Evolutionary conservation across 1,139 yeast species (phyloP).

Genomic region (Debaryomyces robertsiae): DNA sequence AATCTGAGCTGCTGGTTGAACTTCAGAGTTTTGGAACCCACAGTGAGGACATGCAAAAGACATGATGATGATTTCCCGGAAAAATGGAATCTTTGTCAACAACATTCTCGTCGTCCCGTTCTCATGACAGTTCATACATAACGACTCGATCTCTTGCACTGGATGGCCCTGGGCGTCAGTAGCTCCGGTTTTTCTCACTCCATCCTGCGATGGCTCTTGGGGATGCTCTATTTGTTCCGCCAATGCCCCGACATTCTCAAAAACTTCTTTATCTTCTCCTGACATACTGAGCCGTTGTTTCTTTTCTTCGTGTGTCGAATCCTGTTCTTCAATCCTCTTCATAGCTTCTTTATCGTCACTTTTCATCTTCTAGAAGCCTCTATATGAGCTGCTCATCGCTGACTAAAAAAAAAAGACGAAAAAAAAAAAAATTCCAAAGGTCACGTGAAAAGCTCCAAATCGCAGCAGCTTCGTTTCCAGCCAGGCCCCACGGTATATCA

Average conservation of each 20-base stretch:
- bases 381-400: background rate
- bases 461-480: background rate
- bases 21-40: constrained; percentile 85
- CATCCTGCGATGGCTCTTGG: constrained; percentile 11
- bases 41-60: constrained; percentile 97
- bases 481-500: no score
- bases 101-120: constrained; percentile 82
- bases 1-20: constrained; percentile 89
- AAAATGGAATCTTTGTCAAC: constrained; percentile 87
- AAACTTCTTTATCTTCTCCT: constrained; percentile 10
- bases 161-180: constrained; percentile 92
- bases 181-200: constrained; percentile 55
- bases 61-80: constrained; percentile 90
- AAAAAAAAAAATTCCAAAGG: background rate
- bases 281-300: constrained; percentile 17
- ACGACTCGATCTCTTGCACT: constrained; percentile 90
- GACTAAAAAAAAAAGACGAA: constrained; percentile 4
- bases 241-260: constrained; percentile 54
- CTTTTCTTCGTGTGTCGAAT: constrained; percentile 21
- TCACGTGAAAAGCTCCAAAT: constrained; percentile 9
- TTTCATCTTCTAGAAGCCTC: constrained; percentile 7
- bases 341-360: constrained; percentile 12
- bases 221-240: constrained; percentile 40
- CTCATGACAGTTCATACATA: constrained; percentile 94
- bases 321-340: constrained; percentile 25